These are phyloP conservation scores for Neospermospora avenae DNA, from an alignment of 2,329 filamentous ascomycete genomes.

Conservation along the genomic window DNA sequence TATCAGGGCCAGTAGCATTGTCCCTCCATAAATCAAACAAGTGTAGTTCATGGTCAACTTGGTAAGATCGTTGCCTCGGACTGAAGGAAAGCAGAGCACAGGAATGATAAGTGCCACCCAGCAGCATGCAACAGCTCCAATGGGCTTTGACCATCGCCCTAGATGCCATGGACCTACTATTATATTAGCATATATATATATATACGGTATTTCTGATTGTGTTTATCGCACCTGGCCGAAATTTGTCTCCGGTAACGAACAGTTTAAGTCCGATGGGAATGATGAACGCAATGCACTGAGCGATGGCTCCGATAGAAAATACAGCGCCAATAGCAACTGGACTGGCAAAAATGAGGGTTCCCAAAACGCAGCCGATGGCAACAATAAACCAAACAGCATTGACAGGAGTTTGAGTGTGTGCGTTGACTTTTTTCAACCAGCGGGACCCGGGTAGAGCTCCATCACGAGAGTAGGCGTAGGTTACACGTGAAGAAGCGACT, in stretches of 20 bases:
- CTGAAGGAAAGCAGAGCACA: constrained; percentile 61
- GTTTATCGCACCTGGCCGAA: constrained; percentile 40
- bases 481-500: constrained; percentile 62
- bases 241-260: constrained; percentile 58
- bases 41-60: constrained; percentile 64
- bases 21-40: constrained; percentile 60
- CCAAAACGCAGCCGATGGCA: constrained; percentile 54
- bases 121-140: constrained; percentile 52
- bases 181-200: background rate
- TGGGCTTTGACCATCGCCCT: constrained; percentile 54
- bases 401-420: constrained; percentile 60
- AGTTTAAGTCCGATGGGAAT: constrained; percentile 57
- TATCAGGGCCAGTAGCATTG: constrained; percentile 55
- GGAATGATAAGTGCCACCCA: constrained; percentile 68
- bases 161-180: constrained; percentile 60
- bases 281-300: constrained; percentile 60
- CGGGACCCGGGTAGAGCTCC: constrained; percentile 62
- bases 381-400: constrained; percentile 69
- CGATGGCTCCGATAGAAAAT: constrained; percentile 68
- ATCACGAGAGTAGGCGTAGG: constrained; percentile 71
- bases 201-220: background rate
- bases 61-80: constrained; percentile 52
- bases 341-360: constrained; percentile 64
- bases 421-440: constrained; percentile 59
- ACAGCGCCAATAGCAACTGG: constrained; percentile 61